Base-by-base conservation (phyloP, 768 basidiomycete genomes). In the Saitozyma sp. region DNA sequence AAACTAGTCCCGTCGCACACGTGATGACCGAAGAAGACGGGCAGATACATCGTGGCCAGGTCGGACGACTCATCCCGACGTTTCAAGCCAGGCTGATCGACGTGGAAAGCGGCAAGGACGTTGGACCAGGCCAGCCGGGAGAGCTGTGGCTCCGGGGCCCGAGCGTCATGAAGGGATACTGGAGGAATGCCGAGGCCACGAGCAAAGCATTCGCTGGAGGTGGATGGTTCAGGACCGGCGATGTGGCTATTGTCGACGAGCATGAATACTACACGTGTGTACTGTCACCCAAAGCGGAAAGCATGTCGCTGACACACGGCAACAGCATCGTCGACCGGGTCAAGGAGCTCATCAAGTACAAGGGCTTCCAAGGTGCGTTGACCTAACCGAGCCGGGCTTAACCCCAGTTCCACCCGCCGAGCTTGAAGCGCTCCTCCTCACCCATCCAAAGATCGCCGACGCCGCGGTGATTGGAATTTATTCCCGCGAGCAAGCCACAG, bases 61-160 rank as follows among this genome's bases (percentile, higher is more conserved):
- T 88, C 41, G 92, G 92, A 5, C 68, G 83, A 3, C 80, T 92
- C 1, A 76, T 92, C 19, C 86, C 92, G 0, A 88, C 89, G 66
- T 83, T 92, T 29, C 85, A 92, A 73, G 86, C 88, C 2, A 84
- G 88, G 8, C 76, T 95, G 6, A 84, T 93, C 8, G 81, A 84
- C 3, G 85, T 87, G 59, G 65, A 69, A 8, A 86, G 85, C 3
- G 86, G 84, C 0, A 84, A 84, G 20, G 83, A 84, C 42, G 82
- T 84, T 10, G 37, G 80, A 14, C 71, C 81, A 13, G 86, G 87
- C 29, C 81, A 87, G 58, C 81, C 85, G 0, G 91, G 92, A n/a
- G 92, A 94, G 77, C 76, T 94, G n/a, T 92, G 90, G 89, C 58
- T 92, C 4, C 84, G 86, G 55, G 90, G 91, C 0, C 87, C 88